Percentiles rank a stretch among this genome's conserved stretches.
phyloP scores from a whole-genome alignment of 495 filamentous ascomycete genomes.

The Penicillium subrubescens region DNA sequence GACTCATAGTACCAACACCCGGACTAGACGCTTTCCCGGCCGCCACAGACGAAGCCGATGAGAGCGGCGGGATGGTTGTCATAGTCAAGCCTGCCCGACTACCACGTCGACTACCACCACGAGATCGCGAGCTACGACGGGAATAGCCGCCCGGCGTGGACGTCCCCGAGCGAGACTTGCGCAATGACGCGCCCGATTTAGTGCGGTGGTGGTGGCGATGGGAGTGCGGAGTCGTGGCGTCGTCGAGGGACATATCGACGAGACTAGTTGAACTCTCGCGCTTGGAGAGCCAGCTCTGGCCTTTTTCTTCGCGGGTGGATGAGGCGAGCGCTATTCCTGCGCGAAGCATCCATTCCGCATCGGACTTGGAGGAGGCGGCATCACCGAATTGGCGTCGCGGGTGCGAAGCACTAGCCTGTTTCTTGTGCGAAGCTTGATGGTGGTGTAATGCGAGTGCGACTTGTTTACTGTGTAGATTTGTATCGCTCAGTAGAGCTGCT shows the following conservation, averaged over 20 bases:
- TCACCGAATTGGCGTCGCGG: constrained; percentile 11
- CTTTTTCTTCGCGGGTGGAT: constrained; percentile 73
- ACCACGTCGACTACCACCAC: constrained; percentile 33
- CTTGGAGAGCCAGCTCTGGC: constrained; percentile 75
- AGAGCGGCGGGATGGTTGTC: constrained; percentile 29
- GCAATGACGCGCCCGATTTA: constrained; percentile 25
- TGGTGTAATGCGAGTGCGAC: constrained; percentile 30
- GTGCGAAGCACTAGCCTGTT: constrained; percentile 13
- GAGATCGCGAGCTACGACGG: constrained; percentile 37
- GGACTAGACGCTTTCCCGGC: constrained; percentile 9
- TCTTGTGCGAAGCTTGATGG: constrained; percentile 19
- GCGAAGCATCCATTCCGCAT: constrained; percentile 75
- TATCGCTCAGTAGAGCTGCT: constrained; percentile 34
- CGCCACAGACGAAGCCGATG: neutral
- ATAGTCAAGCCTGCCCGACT: constrained; percentile 43
- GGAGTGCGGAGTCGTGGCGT: constrained; percentile 5
- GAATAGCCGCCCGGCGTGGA: constrained; percentile 42
- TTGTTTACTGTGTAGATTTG: constrained; percentile 35
- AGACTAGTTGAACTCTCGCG: constrained; percentile 73
- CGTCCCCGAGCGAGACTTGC: constrained; percentile 37
- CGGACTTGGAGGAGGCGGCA: constrained; percentile 29
- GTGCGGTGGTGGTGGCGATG: constrained; percentile 30
- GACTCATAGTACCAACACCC: constrained; percentile 13
- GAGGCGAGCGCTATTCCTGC: constrained; percentile 71
- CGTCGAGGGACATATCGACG: constrained; percentile 37